phyloP scores from a whole-genome alignment of 768 basidiomycete genomes.

The Calocera viscosa region DNA sequence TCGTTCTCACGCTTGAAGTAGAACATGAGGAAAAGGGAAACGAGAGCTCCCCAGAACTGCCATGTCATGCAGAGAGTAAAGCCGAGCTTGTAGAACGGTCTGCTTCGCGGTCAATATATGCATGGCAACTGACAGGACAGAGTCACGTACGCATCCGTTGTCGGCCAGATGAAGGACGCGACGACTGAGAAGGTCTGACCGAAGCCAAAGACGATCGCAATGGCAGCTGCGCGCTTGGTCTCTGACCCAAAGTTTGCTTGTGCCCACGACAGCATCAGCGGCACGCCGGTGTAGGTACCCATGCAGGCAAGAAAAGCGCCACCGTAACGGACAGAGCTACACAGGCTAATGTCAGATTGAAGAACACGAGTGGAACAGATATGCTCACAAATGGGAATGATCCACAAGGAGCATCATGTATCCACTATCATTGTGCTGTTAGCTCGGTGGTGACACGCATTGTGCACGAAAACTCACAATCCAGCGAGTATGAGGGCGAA shows the following conservation, averaged over 20 bases:
- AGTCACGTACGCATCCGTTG: background rate
- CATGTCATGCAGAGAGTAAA: background rate
- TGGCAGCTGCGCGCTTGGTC: background rate
- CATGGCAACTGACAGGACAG: background rate
- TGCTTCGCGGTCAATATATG: background rate
- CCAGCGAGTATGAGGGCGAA: background rate
- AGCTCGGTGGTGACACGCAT: background rate
- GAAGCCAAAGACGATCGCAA: background rate
- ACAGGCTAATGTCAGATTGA: background rate
- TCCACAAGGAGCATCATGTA: background rate
- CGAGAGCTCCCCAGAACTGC: background rate
- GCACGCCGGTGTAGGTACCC: conserved; percentile 2
- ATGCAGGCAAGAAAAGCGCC: background rate
- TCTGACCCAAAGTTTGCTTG: conserved; percentile 1
- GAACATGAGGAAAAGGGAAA: background rate
- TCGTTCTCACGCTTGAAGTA: background rate
- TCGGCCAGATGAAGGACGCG: background rate
- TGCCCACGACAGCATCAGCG: conserved; percentile 2
- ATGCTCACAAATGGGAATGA: background rate
- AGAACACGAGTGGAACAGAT: no score
- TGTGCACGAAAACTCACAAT: background rate
- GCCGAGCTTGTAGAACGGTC: conserved; percentile 7
- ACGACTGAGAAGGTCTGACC: conserved; percentile 4
- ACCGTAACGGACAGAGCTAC: background rate
- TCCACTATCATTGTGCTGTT: background rate